These are phyloP conservation scores for Straminergon stramineum DNA, from an alignment of 225 moss, liverwort and hornwort species.

Conservation along the genomic window DNA sequence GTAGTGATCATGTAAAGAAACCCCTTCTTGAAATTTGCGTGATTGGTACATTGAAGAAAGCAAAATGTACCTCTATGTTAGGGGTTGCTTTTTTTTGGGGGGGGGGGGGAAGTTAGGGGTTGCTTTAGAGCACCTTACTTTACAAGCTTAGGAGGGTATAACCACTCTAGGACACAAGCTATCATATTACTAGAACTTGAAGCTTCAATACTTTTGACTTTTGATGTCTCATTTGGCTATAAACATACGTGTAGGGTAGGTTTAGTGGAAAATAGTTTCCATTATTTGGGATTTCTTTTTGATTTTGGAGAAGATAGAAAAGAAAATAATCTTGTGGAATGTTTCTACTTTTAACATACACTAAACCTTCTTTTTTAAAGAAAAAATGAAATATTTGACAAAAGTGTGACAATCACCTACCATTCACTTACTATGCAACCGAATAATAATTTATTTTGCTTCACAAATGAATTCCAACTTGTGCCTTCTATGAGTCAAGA, in stretches of 20 bases:
- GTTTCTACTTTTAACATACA: not conserved
- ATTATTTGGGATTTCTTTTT: not conserved
- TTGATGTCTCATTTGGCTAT: rapidly evolving
- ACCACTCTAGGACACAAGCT: rapidly evolving
- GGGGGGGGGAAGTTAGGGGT: no score
- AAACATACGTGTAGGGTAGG: rapidly evolving
- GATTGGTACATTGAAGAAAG: not conserved
- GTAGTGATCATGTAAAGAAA: rapidly evolving
- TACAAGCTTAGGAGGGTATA: not conserved
- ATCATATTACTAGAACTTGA: not conserved
- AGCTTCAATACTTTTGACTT: not conserved
- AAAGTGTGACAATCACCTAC: rapidly evolving
- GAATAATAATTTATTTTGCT: not conserved
- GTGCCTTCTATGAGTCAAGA: no score
- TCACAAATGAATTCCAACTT: not conserved
- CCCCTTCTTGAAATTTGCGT: rapidly evolving
- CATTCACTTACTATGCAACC: rapidly evolving
- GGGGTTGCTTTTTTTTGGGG: no score
- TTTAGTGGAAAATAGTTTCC: not conserved
- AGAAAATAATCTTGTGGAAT: not conserved
- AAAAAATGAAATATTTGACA: not conserved
- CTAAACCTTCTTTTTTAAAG: not conserved
- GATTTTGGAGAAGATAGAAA: rapidly evolving
- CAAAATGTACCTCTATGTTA: no score
- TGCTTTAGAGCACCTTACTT: not conserved